These are phyloP conservation scores for Rosa hybrid DNA, from an alignment of 331 rosid species.

Conservation along the genomic window DNA sequence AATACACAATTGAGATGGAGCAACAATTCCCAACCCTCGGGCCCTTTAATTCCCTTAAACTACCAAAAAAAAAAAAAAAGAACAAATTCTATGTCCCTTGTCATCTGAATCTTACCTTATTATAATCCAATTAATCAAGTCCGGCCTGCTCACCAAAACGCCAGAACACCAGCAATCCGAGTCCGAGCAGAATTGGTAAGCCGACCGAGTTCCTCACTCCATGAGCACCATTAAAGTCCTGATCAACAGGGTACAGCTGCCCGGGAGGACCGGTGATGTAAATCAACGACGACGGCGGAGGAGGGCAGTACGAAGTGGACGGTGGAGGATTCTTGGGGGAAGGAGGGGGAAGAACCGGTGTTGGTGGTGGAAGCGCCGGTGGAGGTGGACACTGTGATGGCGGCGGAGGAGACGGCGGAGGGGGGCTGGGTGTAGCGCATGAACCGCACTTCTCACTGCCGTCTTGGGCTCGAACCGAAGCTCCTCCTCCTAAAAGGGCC, in stretches of 20 bases:
- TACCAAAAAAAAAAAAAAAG: neutral
- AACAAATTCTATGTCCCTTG: neutral
- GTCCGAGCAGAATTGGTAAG: slow-evolving; percentile 34
- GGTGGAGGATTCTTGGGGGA: slow-evolving; percentile 54
- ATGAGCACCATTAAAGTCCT: slow-evolving; percentile 37
- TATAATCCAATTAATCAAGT: neutral
- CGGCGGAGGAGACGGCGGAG: slow-evolving; percentile 51
- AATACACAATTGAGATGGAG: slow-evolving; percentile 11
- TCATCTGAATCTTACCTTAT: slow-evolving; percentile 14
- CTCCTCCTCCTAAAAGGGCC: neutral
- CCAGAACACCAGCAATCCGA: slow-evolving; percentile 30
- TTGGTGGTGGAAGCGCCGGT: slow-evolving; percentile 35
- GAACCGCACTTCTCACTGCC: slow-evolving; percentile 43
- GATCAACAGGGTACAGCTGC: slow-evolving; percentile 58
- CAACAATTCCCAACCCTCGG: slow-evolving; percentile 12
- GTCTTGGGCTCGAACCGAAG: slow-evolving; percentile 19
- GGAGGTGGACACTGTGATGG: slow-evolving; percentile 50
- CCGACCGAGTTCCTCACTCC: slow-evolving; percentile 22
- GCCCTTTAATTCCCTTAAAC: neutral
- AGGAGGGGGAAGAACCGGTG: slow-evolving; percentile 39
- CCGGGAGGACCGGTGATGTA: slow-evolving; percentile 85
- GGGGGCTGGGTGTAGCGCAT: slow-evolving; percentile 32
- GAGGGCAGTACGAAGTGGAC: slow-evolving; percentile 44
- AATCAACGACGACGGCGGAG: slow-evolving; percentile 49
- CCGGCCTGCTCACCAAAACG: slow-evolving; percentile 28